Conservation (phyloP, 305 asterid species). For the Coffea humblotiana region DNA sequence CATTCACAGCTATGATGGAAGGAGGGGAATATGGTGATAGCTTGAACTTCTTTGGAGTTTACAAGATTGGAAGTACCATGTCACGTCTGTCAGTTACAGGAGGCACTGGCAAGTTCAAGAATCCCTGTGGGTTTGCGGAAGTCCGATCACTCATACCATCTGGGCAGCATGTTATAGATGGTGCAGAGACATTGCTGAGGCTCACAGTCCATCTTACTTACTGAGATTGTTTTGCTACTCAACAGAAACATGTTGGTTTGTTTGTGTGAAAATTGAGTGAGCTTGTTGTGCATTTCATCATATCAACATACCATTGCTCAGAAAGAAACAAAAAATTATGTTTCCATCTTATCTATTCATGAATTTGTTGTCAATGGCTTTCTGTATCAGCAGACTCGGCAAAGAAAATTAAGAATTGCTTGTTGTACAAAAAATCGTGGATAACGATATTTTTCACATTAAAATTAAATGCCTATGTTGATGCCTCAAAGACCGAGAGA, state of each 20-base stretch:
- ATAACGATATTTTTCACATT: background rate
- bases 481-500: background rate
- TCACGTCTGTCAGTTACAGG: slow-evolving; percentile 77
- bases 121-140: slow-evolving; percentile 83
- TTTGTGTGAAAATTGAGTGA: slow-evolving; percentile 20
- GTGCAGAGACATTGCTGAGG: slow-evolving; percentile 74
- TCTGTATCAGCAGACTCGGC: slow-evolving; percentile 1
- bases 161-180: slow-evolving; percentile 71
- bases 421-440: background rate
- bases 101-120: slow-evolving; percentile 82
- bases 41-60: slow-evolving; percentile 73
- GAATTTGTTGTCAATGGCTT: slow-evolving; percentile 8
- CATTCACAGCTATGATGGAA: slow-evolving; percentile 86
- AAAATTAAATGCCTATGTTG: too few species aligned
- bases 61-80: slow-evolving; percentile 71
- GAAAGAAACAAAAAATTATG: background rate
- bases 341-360: slow-evolving; percentile 12
- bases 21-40: slow-evolving; percentile 90
- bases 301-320: background rate
- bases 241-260: slow-evolving; percentile 8
- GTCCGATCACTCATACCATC: slow-evolving; percentile 65
- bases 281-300: slow-evolving; percentile 20
- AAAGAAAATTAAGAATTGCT: background rate
- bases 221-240: slow-evolving; percentile 24
- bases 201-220: slow-evolving; percentile 65